Percentiles rank a stretch among this genome's conserved stretches.
Conservation (phyloP, 352 stramenopile genomes). For the Pythium pyrilobum region DNA sequence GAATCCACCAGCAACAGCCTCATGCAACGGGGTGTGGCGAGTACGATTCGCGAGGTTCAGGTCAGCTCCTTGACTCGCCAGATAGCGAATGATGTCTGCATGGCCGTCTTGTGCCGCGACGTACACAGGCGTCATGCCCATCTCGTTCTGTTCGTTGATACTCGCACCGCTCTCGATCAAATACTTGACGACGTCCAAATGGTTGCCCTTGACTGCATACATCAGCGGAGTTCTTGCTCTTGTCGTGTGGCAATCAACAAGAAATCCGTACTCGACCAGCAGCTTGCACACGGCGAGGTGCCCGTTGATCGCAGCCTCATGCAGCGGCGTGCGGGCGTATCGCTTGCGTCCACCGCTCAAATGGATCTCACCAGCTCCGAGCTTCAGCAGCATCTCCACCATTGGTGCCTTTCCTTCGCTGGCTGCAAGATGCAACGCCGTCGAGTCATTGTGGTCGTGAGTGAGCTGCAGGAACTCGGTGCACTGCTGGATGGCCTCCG, state of each 20-base stretch:
- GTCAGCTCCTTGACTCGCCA: conserved; percentile 43
- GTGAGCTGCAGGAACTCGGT: conserved; percentile 51
- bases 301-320: conserved; percentile 65
- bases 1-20: conserved; percentile 57
- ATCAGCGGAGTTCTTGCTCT: conserved; percentile 68
- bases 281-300: conserved; percentile 44
- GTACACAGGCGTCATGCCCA: conserved; percentile 71
- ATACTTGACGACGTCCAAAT: conserved; percentile 39
- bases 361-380: conserved; percentile 56
- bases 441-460: conserved; percentile 62
- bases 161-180: conserved; percentile 46
- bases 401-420: conserved; percentile 46
- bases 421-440: conserved; percentile 56
- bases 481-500: conserved; percentile 10
- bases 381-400: conserved; percentile 34
- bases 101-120: conserved; percentile 54
- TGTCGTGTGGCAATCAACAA: conserved; percentile 78
- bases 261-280: conserved; percentile 49
- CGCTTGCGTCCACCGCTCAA: conserved; percentile 51
- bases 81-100: conserved; percentile 36
- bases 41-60: conserved; percentile 66
- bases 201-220: conserved; percentile 66
- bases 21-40: conserved; percentile 53
- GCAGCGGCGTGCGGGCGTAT: conserved; percentile 65
- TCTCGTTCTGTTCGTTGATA: conserved; percentile 76